Base-by-base conservation (phyloP, 2,329 filamentous ascomycete species). In the Didymellaceae sp. region DNA sequence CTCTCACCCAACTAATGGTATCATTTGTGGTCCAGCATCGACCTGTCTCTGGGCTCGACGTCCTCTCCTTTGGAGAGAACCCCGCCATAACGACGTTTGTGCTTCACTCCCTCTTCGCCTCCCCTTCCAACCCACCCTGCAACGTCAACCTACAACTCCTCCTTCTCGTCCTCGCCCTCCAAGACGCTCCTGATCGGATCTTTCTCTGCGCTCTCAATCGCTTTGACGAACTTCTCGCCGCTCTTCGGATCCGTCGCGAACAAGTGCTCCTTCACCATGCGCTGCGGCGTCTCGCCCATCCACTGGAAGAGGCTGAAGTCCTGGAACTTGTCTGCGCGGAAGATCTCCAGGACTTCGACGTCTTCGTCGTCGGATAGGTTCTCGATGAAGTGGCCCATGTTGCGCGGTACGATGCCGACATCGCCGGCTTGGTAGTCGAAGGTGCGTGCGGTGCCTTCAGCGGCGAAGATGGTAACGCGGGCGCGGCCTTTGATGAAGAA, bases 311-410 rank as follows among this genome's bases (percentile, higher is more conserved):
- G 76, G 0, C 83, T 87, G 60, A 90, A 88, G 66, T 90, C 87
- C 55, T 85, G 78, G 67, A 91, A 91, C 68, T 86, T 80, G 58
- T 88, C 84, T 0, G 86, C 82, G 40, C 85, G 80, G 74, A 92
- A 88, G 13, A 92, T 85, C 73, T 92, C 89, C 9, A 92, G 75
- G 71, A 91, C 88, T 67, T 90, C 85, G 2, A 92, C 73, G 14
- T 87, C 83, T 68, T 91, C 87, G 39, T 89, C 83, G n/a, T 88
- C 86, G 31, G 77, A 79, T 5, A 90, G 83, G 62, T 91, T 91
- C 78, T 93, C 88, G 45, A 93, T 87, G 67, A 90, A 92, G 67
- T 92, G 88, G 3, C 87, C 89, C 80, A 89, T 90, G 67, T 89
- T 90, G 64, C 70, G 80, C 0, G 89, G 89, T 5, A 92, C 87